Evolutionary conservation across 2,329 filamentous ascomycete species (phyloP).

Genomic region (Cladophialophora carrionii): DNA sequence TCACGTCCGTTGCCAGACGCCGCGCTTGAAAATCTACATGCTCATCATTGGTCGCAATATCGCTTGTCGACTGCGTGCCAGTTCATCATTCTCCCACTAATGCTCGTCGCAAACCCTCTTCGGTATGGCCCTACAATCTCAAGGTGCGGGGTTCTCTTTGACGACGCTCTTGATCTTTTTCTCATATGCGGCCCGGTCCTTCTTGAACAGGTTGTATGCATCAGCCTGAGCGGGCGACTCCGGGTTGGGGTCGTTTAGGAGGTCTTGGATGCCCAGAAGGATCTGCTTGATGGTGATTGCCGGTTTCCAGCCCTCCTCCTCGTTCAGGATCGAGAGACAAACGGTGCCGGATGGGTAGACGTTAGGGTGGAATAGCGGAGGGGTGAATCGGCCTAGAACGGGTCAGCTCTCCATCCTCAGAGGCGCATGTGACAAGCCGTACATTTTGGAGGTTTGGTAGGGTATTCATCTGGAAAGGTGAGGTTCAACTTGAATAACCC

Average conservation of each 20-base stretch:
- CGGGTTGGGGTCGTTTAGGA: constrained; percentile 94
- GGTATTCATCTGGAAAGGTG: constrained; percentile 94
- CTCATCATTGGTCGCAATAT: constrained; percentile 15
- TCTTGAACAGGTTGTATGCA: constrained; percentile 95
- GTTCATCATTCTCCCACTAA: constrained; percentile 20
- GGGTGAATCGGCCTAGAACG: constrained; percentile 83
- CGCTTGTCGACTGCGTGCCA: constrained; percentile 12
- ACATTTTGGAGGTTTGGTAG: constrained; percentile 99
- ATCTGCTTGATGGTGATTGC: constrained; percentile 99
- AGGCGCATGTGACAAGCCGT: constrained; percentile 46
- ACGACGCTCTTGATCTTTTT: constrained; percentile 84
- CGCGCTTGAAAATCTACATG: constrained; percentile 25
- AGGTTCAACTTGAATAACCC: constrained; percentile 94
- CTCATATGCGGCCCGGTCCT: constrained; percentile 84
- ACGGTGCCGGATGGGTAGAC: constrained; percentile 98
- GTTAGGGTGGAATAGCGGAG: constrained; percentile 96
- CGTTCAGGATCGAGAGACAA: constrained; percentile 94
- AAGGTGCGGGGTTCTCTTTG: constrained; percentile 77
- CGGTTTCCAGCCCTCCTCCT: constrained; percentile 98
- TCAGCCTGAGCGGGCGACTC: constrained; percentile 96
- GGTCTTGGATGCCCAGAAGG: constrained; percentile 89
- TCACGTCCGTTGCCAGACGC: constrained; percentile 20
- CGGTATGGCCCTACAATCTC: constrained; percentile 16
- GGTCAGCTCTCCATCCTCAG: constrained; percentile 26
- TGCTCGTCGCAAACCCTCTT: constrained; percentile 16